Conservation (phyloP, 305 asterid genomes). For the Fraxinus xanthoxyloides region DNA sequence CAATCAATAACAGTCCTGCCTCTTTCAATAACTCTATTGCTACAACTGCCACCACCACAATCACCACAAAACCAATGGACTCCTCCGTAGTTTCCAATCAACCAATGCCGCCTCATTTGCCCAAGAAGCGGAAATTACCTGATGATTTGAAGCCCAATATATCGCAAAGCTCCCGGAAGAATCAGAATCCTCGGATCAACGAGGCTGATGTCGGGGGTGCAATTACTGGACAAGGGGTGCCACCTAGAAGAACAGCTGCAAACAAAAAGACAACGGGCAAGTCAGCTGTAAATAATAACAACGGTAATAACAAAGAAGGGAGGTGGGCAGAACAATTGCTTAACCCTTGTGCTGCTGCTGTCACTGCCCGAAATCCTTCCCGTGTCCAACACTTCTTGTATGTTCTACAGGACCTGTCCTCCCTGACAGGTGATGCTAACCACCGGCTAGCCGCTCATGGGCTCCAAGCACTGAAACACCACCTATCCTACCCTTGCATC, state of each 20-base stretch:
- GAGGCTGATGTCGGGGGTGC: conserved; percentile 11
- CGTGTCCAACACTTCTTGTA: conserved; percentile 75
- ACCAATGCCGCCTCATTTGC: conserved; percentile 29
- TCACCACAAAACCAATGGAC: conserved; percentile 2
- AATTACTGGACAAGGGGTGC: conserved; percentile 18
- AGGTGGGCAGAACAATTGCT: conserved; percentile 94
- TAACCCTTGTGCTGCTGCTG: conserved; percentile 83
- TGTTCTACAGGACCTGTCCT: conserved; percentile 65
- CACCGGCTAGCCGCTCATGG: conserved; percentile 78
- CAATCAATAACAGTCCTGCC: conserved; percentile 30
- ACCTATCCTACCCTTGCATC: conserved; percentile 45
- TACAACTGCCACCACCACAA: not conserved
- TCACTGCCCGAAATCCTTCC: conserved; percentile 53
- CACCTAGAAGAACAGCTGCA: conserved; percentile 31
- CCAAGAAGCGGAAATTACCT: conserved; percentile 59
- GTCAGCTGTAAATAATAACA: conserved; percentile 24
- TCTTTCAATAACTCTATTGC: conserved; percentile 37
- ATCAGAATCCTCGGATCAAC: conserved; percentile 17
- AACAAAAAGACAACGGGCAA: conserved; percentile 38
- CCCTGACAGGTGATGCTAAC: conserved; percentile 69
- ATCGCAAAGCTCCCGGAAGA: conserved; percentile 20
- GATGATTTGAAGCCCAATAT: conserved; percentile 23
- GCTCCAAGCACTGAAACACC: conserved; percentile 64
- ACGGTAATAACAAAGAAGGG: conserved; percentile 56
- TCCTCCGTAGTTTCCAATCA: conserved; percentile 33